Base-by-base conservation (phyloP, 345 rosid species). In the Eutrema japonicum region DNA sequence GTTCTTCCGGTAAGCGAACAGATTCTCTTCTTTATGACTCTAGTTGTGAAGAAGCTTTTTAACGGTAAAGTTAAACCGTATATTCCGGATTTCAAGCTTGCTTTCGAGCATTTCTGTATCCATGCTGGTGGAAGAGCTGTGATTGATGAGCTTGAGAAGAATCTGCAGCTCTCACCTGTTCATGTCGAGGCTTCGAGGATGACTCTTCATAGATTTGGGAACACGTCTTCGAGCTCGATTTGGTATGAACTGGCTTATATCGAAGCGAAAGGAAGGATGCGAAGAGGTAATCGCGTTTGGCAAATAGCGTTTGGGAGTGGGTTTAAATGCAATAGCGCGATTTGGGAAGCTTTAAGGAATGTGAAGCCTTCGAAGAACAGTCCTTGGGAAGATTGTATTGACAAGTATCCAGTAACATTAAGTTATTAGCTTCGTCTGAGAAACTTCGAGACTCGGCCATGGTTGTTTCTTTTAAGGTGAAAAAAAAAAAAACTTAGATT, bases 71-170 rank as follows among this genome's bases (percentile, higher is more conserved):
- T 68, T 6, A 81, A 78, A 64, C 78, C 81, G 2, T 81, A 81
- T 64, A 83, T 81, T 0, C 85, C 87, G 18, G 84, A 81, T 64
- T 83, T 83, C 45, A 83, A 79, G 32, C 79, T 79, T 7, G 87
- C 87, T n/a, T 83, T 81, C 18, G 83, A 83, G 42, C 85, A 83
- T 73, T 83, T 83, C 30, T 79, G 85, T 69, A 82, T 86, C 63
- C 90, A 86, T 56, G 84, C 86, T 6, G 89, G 89, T 14, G 87
- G 89, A 9, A 75, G 83, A 45, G 85, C 81, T n/a, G 81, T 81
- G 64, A 74, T 83, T 10, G 84, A 83, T 52, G 87, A 73, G 74
- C 54, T 81, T 22, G 81, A 81, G 81, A 83, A 74, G 85, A 83
- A 83, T 64, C 73, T 83, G 52, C 77, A 81, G 77, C 84, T 83